Percentiles rank a stretch among this genome's conserved stretches.
Evolutionary conservation across 2,329 filamentous ascomycete genomes (phyloP).

Genomic region (Myriosclerotinia duriaeana): DNA sequence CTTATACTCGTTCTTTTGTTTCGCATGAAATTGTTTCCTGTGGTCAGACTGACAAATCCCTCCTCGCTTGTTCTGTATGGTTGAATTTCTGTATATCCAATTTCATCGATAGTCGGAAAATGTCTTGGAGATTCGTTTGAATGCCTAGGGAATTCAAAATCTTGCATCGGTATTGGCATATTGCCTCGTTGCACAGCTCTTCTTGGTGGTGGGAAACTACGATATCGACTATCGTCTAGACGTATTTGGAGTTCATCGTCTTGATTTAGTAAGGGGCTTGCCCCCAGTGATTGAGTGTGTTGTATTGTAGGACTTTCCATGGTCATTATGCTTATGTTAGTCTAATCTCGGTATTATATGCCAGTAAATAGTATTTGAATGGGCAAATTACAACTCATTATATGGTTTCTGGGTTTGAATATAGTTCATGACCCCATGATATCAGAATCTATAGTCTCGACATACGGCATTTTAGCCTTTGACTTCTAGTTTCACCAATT

Average conservation of each 20-base stretch:
- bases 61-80: conserved; percentile 10
- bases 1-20: conserved; percentile 1
- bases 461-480: no score
- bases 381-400: not conserved
- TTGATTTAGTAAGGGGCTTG: not conserved
- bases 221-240: conserved; percentile 8
- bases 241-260: not conserved
- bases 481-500: no score
- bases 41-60: not conserved
- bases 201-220: not conserved
- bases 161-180: conserved; percentile 7
- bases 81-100: not conserved
- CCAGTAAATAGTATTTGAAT: not conserved
- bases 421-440: not conserved
- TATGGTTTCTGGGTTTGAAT: not conserved
- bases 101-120: not conserved
- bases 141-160: not conserved
- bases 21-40: not conserved
- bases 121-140: not conserved
- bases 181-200: conserved; percentile 1
- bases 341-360: not conserved
- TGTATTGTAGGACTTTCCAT: not conserved
- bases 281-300: not conserved
- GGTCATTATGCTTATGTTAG: not conserved
- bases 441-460: no score